Base-by-base conservation (phyloP, 106 monocot genomes). In the Dioscorea alata region DNA sequence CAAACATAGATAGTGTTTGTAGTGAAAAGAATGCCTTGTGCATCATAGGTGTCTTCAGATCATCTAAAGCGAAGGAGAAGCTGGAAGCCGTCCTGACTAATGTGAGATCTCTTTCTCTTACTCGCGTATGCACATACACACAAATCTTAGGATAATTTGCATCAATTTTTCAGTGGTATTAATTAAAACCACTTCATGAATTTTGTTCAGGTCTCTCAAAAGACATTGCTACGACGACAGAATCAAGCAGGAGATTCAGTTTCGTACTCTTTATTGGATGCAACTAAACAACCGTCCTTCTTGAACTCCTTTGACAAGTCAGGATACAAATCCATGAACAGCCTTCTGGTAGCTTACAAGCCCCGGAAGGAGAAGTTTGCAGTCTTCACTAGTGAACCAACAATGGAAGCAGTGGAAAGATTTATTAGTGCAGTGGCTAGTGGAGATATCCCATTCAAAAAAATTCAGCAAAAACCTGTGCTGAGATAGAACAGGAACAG, bases 381-480 rank as follows among this genome's bases (percentile, higher is more conserved):
- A 20, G 76, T 65, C 31, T 82, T 66, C 52, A 83, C 73, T 0
- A 70, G 62, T 70, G 84, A 79, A 23, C 34, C 87, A 23, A 85
- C 85, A 1, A 59, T 85, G 66, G 89, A 99, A 73, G 86, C 85
- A 63, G 81, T 53, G 0, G 97, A 99, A 67, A 78, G 53, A 15
- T 99, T 99, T 66, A 73, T 99, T 2, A 69, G 92, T n/a, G 89
- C 89, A 0, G 81, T 90, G 66, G 78, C 92, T 12, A 99, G 77
- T 52, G 97, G 97, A n/a, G 92, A 99, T 68, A 57, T 99, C 12
- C 57, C 18, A 14, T 86, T 99, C 28, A 78, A 80, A 0, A 83
- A 82, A 69, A 50, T 87, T 70, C 76, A 69, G 23, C 78, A 73
- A 61, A 80, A 72, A 66, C 89, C 82, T n/a, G 67, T 70, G 50